Evolutionary conservation across 306 rosid genomes (phyloP), one percentile per base, ranked within the genome.

Genomic region (Dicorynia guianensis): DNA sequence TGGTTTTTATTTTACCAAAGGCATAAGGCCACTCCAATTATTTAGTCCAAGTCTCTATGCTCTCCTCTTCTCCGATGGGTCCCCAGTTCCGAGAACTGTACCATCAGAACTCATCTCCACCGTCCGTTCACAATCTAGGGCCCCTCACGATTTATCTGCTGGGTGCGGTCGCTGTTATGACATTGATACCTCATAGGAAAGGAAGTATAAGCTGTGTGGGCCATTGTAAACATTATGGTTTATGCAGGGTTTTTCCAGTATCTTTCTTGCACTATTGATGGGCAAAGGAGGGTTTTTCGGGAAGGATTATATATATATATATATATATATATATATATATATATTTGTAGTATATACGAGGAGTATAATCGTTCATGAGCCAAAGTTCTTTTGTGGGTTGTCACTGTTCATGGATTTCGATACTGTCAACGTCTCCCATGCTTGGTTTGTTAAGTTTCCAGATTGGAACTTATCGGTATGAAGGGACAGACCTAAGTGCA

Each of bases 361-460:
- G 17, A 55, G 36, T 43, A 42, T 40, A 25, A 25, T 58, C 40
- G 52, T 43, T 36, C 3, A 53, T 48, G 33, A 19, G 54, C 54
- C 55, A 25, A 20, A 65, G 68, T 18, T 54, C 56, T 39, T 70
- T 61, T 56, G 46, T 40, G 34, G 71, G 44, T 52, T 66, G 65
- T 79, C 81, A 79, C 40, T 69, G 15, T 63, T 62, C 10, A 40
- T 48, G 30, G 72, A 40, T 36, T 33, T 46, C 19, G 35, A 64
- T 66, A 30, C n/a, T 59, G 79, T 73, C 81, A 73, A 64, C 79
- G 17, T 78, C 80, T 79, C 67, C 80, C 1, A 43, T 71, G 70
- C 63, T 42, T 56, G 69, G 49, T 2, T 62, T 20, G 71, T 72
- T 69, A 61, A 76, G 60, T 74, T 78, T 63, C 49, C 65, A 66